Evolutionary conservation across 352 stramenopile species (phyloP).

Genomic region (Globisporangium cystogenes): DNA sequence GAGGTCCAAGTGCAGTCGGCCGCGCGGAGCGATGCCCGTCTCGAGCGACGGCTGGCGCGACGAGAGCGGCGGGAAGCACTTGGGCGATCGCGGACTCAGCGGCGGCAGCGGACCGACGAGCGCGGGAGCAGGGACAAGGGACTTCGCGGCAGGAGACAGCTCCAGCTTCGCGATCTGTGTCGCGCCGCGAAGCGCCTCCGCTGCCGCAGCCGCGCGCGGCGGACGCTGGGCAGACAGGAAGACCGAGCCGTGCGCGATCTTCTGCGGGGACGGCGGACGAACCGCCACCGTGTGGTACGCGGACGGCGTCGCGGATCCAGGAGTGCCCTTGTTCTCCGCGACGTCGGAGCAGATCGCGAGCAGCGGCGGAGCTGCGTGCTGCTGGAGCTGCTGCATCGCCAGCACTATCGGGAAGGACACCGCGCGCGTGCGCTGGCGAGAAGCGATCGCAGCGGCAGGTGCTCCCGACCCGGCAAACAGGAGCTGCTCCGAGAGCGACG

Average conservation of each 20-base stretch:
- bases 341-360: conserved; percentile 9
- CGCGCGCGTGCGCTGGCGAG: conserved; percentile 17
- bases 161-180: neutral
- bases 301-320: neutral
- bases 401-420: conserved; percentile 26
- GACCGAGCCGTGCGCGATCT: conserved; percentile 25
- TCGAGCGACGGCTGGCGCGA: conserved; percentile 1
- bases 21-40: conserved; percentile 2
- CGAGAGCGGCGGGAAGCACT: conserved; percentile 12
- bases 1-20: neutral
- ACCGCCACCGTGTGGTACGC: conserved; percentile 19
- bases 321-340: conserved; percentile 6
- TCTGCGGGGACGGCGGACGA: conserved; percentile 23
- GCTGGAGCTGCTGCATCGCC: conserved; percentile 4
- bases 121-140: neutral
- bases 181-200: neutral
- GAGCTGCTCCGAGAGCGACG: conserved; percentile 13
- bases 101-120: conserved; percentile 1
- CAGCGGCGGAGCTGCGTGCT: conserved; percentile 2
- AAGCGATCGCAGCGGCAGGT: neutral
- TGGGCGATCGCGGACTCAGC: conserved; percentile 5
- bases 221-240: conserved; percentile 16
- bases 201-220: neutral
- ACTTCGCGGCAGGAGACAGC: neutral
- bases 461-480: neutral